Conservation (phyloP, 108 stramenopile genomes). For the Fragilaria crotonensis region DNA sequence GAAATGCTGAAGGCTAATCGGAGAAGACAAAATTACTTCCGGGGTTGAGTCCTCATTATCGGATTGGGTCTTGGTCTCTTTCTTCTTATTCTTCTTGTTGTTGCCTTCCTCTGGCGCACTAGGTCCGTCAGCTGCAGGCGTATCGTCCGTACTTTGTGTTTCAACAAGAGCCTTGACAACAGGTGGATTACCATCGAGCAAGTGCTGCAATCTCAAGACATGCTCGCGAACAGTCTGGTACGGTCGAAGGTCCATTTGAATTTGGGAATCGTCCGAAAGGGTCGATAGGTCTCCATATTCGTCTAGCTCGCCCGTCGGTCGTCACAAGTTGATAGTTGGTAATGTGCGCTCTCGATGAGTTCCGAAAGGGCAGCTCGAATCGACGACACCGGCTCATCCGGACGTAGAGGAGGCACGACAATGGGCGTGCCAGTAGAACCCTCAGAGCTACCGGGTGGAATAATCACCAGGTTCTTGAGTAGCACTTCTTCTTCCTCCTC, state of each 20-base stretch:
- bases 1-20: background rate
- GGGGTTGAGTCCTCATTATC: slow-evolving; percentile 8
- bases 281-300: slow-evolving; percentile 71
- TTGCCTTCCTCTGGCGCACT: background rate
- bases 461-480: slow-evolving; percentile 46
- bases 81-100: slow-evolving; percentile 42
- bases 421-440: slow-evolving; percentile 20
- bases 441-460: slow-evolving; percentile 39
- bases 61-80: slow-evolving; percentile 33
- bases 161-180: slow-evolving; percentile 16
- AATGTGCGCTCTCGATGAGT: slow-evolving; percentile 51
- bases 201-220: slow-evolving; percentile 35
- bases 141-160: slow-evolving; percentile 2
- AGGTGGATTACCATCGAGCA: slow-evolving; percentile 76
- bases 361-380: slow-evolving; percentile 63
- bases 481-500: slow-evolving; percentile 21
- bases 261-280: slow-evolving; percentile 35
- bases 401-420: slow-evolving; percentile 68
- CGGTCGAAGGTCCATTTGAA: slow-evolving; percentile 70
- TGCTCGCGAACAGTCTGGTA: slow-evolving; percentile 72
- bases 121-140: slow-evolving; percentile 3
- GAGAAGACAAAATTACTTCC: background rate
- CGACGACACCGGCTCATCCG: slow-evolving; percentile 67
- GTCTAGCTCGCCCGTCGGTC: slow-evolving; percentile 35
- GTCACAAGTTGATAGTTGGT: slow-evolving; percentile 70